phyloP scores from a whole-genome alignment of 2,329 filamentous ascomycete species.

The Massarina eburnea region DNA sequence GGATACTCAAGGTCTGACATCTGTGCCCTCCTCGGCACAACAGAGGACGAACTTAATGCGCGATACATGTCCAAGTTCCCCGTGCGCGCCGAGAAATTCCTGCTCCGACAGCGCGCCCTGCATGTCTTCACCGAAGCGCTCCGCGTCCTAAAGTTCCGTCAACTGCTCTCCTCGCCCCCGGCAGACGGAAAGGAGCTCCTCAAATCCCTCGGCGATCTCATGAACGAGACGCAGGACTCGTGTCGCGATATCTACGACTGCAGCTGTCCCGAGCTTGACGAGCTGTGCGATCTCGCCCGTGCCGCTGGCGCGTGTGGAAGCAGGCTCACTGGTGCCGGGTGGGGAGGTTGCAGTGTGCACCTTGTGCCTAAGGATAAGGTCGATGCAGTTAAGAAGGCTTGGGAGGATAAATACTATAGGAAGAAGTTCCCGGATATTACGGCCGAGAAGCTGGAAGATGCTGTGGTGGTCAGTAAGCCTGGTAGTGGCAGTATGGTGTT shows the following conservation, averaged over 20 bases:
- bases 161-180: constrained; percentile 61
- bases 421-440: constrained; percentile 68
- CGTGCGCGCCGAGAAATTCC: constrained; percentile 83
- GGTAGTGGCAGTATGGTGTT: constrained; percentile 63
- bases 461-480: constrained; percentile 87
- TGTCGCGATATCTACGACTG: constrained; percentile 89
- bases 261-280: constrained; percentile 88
- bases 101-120: constrained; percentile 80
- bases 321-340: constrained; percentile 87
- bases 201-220: constrained; percentile 71
- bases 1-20: constrained; percentile 91
- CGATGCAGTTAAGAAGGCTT: constrained; percentile 71
- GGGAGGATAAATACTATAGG: constrained; percentile 80
- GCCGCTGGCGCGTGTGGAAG: constrained; percentile 81
- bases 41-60: constrained; percentile 70
- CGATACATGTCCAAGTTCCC: constrained; percentile 87
- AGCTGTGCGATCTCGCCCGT: constrained; percentile 78
- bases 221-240: constrained; percentile 88
- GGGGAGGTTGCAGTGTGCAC: constrained; percentile 96
- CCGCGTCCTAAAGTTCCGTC: constrained; percentile 81
- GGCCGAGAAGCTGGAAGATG: constrained; percentile 72
- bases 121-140: constrained; percentile 91
- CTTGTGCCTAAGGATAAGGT: constrained; percentile 84
- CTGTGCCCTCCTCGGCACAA: constrained; percentile 68
- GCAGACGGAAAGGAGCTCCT: constrained; percentile 65